Conservation (phyloP, 441 rosid genomes). For the Gossypium gossypioides region DNA sequence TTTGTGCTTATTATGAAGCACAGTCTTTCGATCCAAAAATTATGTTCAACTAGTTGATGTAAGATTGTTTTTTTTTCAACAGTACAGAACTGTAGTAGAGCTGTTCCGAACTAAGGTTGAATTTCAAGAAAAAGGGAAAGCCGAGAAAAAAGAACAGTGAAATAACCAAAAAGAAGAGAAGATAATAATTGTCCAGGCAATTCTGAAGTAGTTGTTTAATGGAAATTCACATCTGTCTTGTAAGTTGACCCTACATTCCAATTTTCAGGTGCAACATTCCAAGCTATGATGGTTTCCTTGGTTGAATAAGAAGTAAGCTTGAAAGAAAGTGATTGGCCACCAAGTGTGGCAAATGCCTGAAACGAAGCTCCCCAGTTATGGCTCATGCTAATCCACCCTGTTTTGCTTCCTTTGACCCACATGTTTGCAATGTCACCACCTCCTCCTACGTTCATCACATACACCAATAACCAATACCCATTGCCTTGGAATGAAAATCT, state of each 20-base stretch:
- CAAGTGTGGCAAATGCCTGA: slow-evolving; percentile 65
- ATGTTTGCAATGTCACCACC: slow-evolving; percentile 57
- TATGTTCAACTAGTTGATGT: too few relatives aligned
- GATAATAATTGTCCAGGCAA: background rate
- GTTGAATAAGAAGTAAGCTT: slow-evolving; percentile 53
- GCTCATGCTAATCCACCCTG: slow-evolving; percentile 79
- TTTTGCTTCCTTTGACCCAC: slow-evolving; percentile 79
- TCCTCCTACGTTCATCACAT: slow-evolving; percentile 78
- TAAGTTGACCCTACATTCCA: slow-evolving; percentile 57
- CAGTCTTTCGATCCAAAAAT: too few relatives aligned
- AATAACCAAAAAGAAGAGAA: background rate
- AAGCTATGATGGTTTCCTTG: slow-evolving; percentile 44
- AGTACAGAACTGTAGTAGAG: too few relatives aligned
- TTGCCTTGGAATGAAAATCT: slow-evolving; percentile 70
- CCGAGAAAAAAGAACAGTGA: background rate
- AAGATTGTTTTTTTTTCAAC: too few relatives aligned
- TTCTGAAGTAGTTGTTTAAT: slow-evolving; percentile 18
- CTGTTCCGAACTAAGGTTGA: background rate
- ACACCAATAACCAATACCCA: slow-evolving; percentile 66
- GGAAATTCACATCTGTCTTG: slow-evolving; percentile 45
- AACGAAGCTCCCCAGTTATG: slow-evolving; percentile 90
- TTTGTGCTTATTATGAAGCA: too few relatives aligned
- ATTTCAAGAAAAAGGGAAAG: background rate
- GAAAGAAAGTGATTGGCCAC: slow-evolving; percentile 76
- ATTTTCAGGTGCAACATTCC: slow-evolving; percentile 56